Evolutionary conservation across 441 rosid species (phyloP), one percentile per base, ranked within the genome.

Genomic region (Hura crepitans): DNA sequence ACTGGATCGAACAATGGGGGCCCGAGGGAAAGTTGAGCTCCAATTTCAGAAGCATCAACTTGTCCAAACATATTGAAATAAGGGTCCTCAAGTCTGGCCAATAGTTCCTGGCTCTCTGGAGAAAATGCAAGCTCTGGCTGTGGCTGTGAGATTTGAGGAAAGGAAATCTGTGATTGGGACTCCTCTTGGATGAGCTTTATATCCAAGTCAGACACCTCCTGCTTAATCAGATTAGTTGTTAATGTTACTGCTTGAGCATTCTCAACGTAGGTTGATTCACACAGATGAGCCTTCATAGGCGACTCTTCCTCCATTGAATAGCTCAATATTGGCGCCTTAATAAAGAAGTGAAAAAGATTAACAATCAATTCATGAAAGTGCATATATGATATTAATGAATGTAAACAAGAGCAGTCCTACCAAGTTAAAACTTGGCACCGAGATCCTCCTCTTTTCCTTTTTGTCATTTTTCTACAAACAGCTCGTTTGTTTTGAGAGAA

Each of bases 1-100:
- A 76, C 62, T 1, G 86, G 81, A 71, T 85, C 87, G 0, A 84
- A 77, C 62, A 87, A 78, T 35, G 93, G 82, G 25, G 74, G 84
- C 42, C 66, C 82, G 0, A 73, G 70, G 25, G 79, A 55, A 37
- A 87, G 72, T 5, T 69, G 81, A 25, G 77, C 50, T 33, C 70
- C 76, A 0, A 84, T 80, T 71, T 81, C 90, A 39, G 85, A 74
- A 42, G 75, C 75, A 61, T 80, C 87, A 20, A 59, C 72, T 0
- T 86, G 72, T 49, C 85, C 95, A 68, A 90, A 84, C 59, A 83
- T 73, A 42, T 80, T 77, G 28, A 83, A 80, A 75, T 73, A 81
- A 59, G 91, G 85, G 18, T 90, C 89, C 1, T 82, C 92, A 0
- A 86, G 75, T 76, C 81, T 84, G 28, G 83, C 81, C 82, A 90